phyloP scores from a whole-genome alignment of 768 basidiomycete genomes.

The Phanerodontia chrysosporium region DNA sequence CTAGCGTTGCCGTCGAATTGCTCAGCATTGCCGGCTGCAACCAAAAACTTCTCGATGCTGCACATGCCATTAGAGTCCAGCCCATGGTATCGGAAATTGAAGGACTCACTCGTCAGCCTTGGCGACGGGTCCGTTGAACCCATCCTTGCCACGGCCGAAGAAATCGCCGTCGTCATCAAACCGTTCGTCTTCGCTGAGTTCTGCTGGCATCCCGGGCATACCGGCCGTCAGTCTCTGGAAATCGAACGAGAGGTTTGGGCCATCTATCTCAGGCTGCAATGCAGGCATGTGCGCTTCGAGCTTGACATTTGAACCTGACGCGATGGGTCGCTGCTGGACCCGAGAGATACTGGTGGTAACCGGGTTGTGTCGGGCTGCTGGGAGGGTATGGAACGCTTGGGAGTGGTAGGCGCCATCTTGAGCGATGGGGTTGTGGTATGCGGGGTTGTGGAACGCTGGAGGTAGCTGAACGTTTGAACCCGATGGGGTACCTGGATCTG shows the following conservation, averaged over 20 bases:
- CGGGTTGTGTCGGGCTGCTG: background rate
- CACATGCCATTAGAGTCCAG: background rate
- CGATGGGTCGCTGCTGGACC: background rate
- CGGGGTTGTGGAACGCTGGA: background rate
- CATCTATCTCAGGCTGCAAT: background rate
- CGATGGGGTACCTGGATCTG: slow-evolving; percentile 9
- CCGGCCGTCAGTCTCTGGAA: slow-evolving; percentile 1
- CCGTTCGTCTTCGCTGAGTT: slow-evolving; percentile 22
- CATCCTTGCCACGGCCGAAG: slow-evolving; percentile 29
- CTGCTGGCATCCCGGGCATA: background rate
- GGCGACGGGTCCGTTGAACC: slow-evolving; percentile 30
- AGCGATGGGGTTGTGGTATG: background rate
- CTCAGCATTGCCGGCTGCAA: slow-evolving; percentile 53
- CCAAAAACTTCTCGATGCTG: slow-evolving; percentile 52
- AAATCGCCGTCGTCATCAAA: slow-evolving; percentile 43
- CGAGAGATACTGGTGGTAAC: background rate
- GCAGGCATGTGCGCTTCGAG: background rate
- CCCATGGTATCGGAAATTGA: background rate
- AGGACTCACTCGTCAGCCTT: slow-evolving; percentile 46
- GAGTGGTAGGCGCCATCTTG: background rate
- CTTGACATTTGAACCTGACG: slow-evolving; percentile 3
- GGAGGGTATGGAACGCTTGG: background rate
- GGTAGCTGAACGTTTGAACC: slow-evolving; percentile 17
- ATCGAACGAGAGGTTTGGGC: background rate
- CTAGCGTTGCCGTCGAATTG: slow-evolving; percentile 55